phyloP scores from a whole-genome alignment of 2,329 filamentous ascomycete species.

The Neopestalotiopsis clavispora region DNA sequence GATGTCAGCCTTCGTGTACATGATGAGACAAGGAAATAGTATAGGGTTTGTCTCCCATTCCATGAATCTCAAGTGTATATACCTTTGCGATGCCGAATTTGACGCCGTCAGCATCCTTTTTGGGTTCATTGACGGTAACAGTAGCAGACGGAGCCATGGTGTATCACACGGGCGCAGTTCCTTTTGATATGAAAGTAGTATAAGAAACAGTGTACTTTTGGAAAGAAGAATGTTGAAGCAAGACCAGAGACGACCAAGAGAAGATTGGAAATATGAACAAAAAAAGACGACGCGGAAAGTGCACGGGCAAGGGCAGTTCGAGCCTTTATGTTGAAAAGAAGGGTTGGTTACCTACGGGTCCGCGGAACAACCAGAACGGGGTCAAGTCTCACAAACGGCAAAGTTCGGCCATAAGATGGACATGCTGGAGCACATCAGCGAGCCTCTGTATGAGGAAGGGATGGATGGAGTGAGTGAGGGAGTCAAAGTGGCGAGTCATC shows the following conservation, averaged over 20 bases:
- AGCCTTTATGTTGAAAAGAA: neutral
- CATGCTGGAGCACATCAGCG: neutral
- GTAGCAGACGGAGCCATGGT: slow-evolving; percentile 9
- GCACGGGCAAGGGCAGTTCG: neutral
- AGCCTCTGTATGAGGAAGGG: neutral
- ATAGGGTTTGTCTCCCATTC: no score
- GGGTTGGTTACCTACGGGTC: neutral
- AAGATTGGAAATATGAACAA: neutral
- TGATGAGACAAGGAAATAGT: neutral
- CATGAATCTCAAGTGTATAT: neutral
- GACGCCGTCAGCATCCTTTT: neutral
- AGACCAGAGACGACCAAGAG: neutral
- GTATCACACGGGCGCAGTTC: neutral
- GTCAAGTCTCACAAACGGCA: neutral
- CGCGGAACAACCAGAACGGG: neutral
- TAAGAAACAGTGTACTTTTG: neutral
- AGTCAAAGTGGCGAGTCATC: neutral
- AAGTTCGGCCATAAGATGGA: neutral
- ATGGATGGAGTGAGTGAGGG: neutral
- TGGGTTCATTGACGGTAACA: neutral
- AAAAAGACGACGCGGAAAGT: neutral
- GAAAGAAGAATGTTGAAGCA: neutral
- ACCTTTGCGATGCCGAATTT: slow-evolving; percentile 7
- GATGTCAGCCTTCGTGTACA: neutral
- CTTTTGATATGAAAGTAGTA: neutral